Percentiles rank a stretch among this genome's conserved stretches.
Conservation (phyloP, 2,329 filamentous ascomycete genomes). For the Alternaria sp. region DNA sequence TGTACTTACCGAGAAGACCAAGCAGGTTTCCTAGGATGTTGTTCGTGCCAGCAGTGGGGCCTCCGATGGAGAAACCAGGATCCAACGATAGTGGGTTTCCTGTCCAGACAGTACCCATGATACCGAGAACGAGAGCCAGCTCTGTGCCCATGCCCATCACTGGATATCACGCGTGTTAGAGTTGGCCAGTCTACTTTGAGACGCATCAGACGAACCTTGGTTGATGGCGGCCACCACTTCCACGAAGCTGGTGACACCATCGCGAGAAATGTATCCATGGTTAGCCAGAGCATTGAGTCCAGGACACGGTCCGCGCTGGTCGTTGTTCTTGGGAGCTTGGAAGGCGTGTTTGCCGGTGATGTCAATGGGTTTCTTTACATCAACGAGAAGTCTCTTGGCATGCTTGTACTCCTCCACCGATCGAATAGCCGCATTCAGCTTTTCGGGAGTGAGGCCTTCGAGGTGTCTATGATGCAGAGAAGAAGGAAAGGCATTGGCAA, state of each 20-base stretch:
- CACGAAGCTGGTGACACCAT: slow-evolving; percentile 50
- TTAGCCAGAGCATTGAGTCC: slow-evolving; percentile 53
- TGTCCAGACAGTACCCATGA: slow-evolving; percentile 56
- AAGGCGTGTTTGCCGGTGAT: slow-evolving; percentile 32
- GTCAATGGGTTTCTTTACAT: slow-evolving; percentile 37
- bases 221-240: slow-evolving; percentile 51
- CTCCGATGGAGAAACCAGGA: slow-evolving; percentile 60
- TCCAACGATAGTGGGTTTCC: slow-evolving; percentile 59
- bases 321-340: slow-evolving; percentile 43
- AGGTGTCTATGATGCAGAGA: slow-evolving; percentile 8
- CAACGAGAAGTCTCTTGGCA: slow-evolving; percentile 19
- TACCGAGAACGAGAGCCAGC: slow-evolving; percentile 48
- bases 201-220: slow-evolving; percentile 43
- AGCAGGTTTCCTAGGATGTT: slow-evolving; percentile 54
- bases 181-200: too few relatives aligned
- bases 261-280: slow-evolving; percentile 36
- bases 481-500: slow-evolving; percentile 24
- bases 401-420: slow-evolving; percentile 15
- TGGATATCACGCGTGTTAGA: background rate
- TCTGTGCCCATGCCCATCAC: slow-evolving; percentile 56
- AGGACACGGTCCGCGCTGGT: slow-evolving; percentile 53
- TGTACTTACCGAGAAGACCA: slow-evolving; percentile 50
- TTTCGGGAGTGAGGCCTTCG: slow-evolving; percentile 13
- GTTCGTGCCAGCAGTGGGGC: slow-evolving; percentile 30
- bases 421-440: slow-evolving; percentile 15